A percentile compares a stretch with the other conserved stretches of the same genome.
Evolutionary conservation across 2,329 filamentous ascomycete genomes (phyloP).

Genomic region (Epichloe uncinata): DNA sequence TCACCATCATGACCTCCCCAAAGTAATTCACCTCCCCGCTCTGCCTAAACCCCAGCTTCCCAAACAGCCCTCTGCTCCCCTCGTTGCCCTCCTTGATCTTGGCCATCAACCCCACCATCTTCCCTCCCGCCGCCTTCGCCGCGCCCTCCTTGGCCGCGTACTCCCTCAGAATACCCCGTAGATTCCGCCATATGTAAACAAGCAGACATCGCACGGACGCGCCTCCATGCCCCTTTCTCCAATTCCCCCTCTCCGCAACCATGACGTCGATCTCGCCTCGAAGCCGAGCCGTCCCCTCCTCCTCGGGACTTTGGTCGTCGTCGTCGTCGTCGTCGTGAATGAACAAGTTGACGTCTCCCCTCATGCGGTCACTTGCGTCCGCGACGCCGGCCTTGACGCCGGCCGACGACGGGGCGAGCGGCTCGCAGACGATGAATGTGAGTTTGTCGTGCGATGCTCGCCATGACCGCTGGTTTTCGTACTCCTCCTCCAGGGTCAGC

Average conservation of each 20-base stretch:
- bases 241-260: constrained; percentile 50
- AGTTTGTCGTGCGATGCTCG: constrained; percentile 70
- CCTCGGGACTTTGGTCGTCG: not conserved
- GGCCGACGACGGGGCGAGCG: constrained; percentile 12
- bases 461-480: constrained; percentile 85
- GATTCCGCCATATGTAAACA: constrained; percentile 47
- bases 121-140: not conserved
- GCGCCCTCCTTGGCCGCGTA: constrained; percentile 13
- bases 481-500: constrained; percentile 67
- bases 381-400: constrained; percentile 23
- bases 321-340: constrained; percentile 33
- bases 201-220: constrained; percentile 56
- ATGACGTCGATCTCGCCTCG: constrained; percentile 77
- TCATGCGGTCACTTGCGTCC: constrained; percentile 46
- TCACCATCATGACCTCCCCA: constrained; percentile 41
- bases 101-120: constrained; percentile 30
- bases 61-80: constrained; percentile 38
- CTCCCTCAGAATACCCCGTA: constrained; percentile 38
- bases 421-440: constrained; percentile 74
- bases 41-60: constrained; percentile 36
- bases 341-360: constrained; percentile 75
- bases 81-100: constrained; percentile 46
- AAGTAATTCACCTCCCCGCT: constrained; percentile 46
- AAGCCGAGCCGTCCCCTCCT: constrained; percentile 11
- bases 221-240: constrained; percentile 51